These are phyloP conservation scores for Eucalyptus albens DNA, from an alignment of 345 rosid genomes.

Conservation along the genomic window DNA sequence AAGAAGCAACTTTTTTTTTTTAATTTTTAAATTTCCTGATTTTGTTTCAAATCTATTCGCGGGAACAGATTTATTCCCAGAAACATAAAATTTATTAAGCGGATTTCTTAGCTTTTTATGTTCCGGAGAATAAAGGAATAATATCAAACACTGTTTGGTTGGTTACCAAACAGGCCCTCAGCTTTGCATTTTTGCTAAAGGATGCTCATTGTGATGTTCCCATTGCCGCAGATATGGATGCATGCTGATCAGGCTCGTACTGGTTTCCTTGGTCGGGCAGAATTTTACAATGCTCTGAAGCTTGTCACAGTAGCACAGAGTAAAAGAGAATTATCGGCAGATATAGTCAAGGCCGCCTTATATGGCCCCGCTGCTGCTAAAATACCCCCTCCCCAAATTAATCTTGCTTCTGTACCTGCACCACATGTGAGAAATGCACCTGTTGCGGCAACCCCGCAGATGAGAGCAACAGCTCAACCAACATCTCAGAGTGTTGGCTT, in stretches of 20 bases:
- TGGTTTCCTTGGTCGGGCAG: conserved; percentile 79
- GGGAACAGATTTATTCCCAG: no score
- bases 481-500: conserved; percentile 35
- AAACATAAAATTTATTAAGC: no score
- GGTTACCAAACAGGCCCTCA: no score
- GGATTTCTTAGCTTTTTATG: no score
- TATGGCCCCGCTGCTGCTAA: conserved; percentile 94
- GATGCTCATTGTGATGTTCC: neutral
- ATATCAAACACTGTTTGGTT: no score
- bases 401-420: conserved; percentile 43
- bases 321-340: conserved; percentile 86
- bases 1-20: no score
- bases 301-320: conserved; percentile 98
- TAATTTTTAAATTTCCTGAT: no score
- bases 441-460: conserved; percentile 21
- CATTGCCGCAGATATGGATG: conserved; percentile 61
- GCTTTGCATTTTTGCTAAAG: neutral
- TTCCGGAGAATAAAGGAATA: no score
- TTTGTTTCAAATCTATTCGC: no score
- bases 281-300: conserved; percentile 79
- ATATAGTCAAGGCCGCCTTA: conserved; percentile 89
- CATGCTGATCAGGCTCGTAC: conserved; percentile 65
- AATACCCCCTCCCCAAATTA: conserved; percentile 89
- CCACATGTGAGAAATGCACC: conserved; percentile 21
- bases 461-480: conserved; percentile 15